Percentiles rank a stretch among this genome's conserved stretches.
Conservation (phyloP, 441 rosid species). For the Populus hybrid region DNA sequence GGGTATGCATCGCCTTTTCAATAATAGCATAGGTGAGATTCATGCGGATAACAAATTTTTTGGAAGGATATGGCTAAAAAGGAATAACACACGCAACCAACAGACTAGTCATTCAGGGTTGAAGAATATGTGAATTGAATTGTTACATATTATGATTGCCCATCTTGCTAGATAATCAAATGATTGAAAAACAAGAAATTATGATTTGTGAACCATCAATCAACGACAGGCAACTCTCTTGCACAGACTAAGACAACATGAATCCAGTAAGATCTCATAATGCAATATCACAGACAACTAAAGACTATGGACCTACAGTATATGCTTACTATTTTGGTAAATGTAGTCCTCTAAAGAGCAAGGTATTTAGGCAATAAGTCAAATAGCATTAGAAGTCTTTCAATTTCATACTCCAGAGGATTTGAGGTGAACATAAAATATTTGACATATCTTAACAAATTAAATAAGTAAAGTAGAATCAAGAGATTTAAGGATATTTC, state of each 20-base stretch:
- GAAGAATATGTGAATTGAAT: background rate
- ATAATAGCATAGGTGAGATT: background rate
- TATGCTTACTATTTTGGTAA: background rate
- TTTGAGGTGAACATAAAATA: background rate
- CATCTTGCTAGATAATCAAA: background rate
- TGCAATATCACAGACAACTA: constrained; percentile 4
- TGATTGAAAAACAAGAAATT: background rate
- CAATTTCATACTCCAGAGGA: background rate
- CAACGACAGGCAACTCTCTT: background rate
- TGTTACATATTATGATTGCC: background rate
- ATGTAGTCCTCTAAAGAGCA: background rate
- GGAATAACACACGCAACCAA: background rate
- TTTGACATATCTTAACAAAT: background rate
- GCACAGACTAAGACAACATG: background rate
- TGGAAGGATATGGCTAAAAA: background rate
- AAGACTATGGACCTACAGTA: background rate
- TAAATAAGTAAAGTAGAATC: background rate
- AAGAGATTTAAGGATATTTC: background rate
- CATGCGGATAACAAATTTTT: background rate
- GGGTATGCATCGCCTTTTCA: background rate
- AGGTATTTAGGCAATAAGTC: background rate
- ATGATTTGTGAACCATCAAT: background rate
- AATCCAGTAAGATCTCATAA: background rate
- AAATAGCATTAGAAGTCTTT: background rate
- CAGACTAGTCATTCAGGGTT: background rate